A percentile compares a stretch with the other conserved stretches of the same genome.
Conservation (phyloP, 306 rosid species). For the Cucumis cinereus region DNA sequence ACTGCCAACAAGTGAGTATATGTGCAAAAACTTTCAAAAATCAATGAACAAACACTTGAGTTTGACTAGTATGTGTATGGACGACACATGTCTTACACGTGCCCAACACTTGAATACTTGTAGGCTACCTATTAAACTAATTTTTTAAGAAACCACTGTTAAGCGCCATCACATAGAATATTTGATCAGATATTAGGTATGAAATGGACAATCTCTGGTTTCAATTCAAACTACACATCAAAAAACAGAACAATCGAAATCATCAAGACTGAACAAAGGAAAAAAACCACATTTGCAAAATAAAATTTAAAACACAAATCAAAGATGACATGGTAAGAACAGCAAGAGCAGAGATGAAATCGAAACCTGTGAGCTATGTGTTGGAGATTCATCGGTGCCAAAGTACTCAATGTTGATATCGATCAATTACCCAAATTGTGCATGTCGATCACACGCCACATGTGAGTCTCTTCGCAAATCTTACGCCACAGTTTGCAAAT, state of each 20-base stretch:
- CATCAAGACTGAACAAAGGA: background rate
- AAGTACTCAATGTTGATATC: background rate
- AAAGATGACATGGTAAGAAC: background rate
- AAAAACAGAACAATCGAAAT: background rate
- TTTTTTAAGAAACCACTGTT: too few species aligned
- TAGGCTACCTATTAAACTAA: too few species aligned
- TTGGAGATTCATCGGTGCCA: conserved; percentile 12
- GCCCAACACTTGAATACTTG: too few species aligned
- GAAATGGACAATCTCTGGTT: background rate
- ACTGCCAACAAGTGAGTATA: conserved; percentile 17
- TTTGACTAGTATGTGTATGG: too few species aligned
- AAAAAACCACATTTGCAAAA: background rate
- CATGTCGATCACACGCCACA: conserved; percentile 48
- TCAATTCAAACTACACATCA: too few species aligned
- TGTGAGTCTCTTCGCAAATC: conserved; percentile 37
- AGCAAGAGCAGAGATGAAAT: background rate
- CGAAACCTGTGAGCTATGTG: conserved; percentile 32
- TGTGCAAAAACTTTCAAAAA: background rate
- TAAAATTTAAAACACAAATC: background rate
- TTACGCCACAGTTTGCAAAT: conserved; percentile 46
- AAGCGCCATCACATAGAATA: too few species aligned
- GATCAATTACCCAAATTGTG: conserved; percentile 21
- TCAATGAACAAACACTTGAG: too few species aligned
- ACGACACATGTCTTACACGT: too few species aligned
- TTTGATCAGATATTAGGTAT: too few species aligned